Conservation (phyloP, 352 stramenopile species). For the Globisporangium cederbergense region DNA sequence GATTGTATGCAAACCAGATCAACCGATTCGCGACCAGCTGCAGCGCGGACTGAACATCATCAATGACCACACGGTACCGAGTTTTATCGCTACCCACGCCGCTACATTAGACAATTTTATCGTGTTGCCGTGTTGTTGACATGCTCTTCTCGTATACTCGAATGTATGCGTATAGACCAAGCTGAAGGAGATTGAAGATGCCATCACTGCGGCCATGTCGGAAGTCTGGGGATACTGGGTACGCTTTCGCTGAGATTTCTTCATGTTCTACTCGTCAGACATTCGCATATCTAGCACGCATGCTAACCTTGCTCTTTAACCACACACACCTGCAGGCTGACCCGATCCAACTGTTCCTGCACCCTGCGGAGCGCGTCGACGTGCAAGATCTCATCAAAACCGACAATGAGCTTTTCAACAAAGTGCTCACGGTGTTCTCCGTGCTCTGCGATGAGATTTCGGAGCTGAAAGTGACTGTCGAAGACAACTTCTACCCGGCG, state of each 20-base stretch:
- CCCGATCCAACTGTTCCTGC: slow-evolving; percentile 77
- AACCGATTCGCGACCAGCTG: slow-evolving; percentile 80
- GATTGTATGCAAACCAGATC: slow-evolving; percentile 30
- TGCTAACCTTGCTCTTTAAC: neutral
- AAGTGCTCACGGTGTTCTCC: slow-evolving; percentile 86
- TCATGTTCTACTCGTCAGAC: neutral
- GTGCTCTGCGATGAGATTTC: slow-evolving; percentile 89
- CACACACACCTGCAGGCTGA: slow-evolving; percentile 45
- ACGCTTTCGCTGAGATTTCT: neutral
- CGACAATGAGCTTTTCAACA: slow-evolving; percentile 89
- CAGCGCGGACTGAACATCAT: slow-evolving; percentile 80
- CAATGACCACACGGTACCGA: slow-evolving; percentile 78
- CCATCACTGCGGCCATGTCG: slow-evolving; percentile 82
- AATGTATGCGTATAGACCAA: slow-evolving; percentile 43
- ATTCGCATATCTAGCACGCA: too few relatives aligned
- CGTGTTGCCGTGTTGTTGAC: neutral
- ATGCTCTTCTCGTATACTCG: neutral
- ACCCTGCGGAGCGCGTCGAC: slow-evolving; percentile 82
- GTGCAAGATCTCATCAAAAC: slow-evolving; percentile 88
- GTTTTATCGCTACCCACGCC: neutral
- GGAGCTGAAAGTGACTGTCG: slow-evolving; percentile 86
- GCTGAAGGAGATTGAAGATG: slow-evolving; percentile 85
- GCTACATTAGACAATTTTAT: neutral
- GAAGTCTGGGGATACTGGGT: slow-evolving; percentile 90
- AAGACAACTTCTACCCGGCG: slow-evolving; percentile 87